Percentiles rank a stretch among this genome's conserved stretches.
Evolutionary conservation across 805 yeast genomes (phyloP).

Genomic region (Zygoascus ofunaensis): DNA sequence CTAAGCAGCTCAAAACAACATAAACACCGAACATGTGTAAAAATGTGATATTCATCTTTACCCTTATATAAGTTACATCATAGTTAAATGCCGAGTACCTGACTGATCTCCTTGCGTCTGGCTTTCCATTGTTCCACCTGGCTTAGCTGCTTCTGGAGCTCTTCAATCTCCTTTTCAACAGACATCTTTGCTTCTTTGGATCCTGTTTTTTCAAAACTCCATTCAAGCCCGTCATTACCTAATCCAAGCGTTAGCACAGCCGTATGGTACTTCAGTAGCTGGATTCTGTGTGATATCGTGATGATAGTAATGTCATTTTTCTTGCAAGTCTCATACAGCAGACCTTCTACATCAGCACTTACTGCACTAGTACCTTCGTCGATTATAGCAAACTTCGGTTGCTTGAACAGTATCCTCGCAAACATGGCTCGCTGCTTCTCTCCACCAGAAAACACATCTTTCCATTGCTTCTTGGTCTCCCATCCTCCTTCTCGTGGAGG

Average conservation of each 20-base stretch:
- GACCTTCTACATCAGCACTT: slow-evolving; percentile 81
- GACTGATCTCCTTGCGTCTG: slow-evolving; percentile 51
- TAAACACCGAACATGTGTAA: no score
- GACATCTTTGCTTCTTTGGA: slow-evolving; percentile 56
- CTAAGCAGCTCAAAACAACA: no score
- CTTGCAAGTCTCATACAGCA: slow-evolving; percentile 66
- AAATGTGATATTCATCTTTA: no score
- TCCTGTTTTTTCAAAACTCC: slow-evolving; percentile 57
- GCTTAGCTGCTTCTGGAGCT: slow-evolving; percentile 50
- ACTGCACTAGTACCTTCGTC: slow-evolving; percentile 96
- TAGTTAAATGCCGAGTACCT: slow-evolving; percentile 20
- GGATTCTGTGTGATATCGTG: slow-evolving; percentile 76
- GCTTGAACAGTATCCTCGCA: slow-evolving; percentile 74
- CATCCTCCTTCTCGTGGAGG: slow-evolving; percentile 53
- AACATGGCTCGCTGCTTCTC: slow-evolving; percentile 85
- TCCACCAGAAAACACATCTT: slow-evolving; percentile 91
- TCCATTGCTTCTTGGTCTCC: slow-evolving; percentile 58
- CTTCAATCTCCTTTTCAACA: slow-evolving; percentile 67
- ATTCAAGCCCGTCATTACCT: slow-evolving; percentile 36
- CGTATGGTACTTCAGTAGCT: slow-evolving; percentile 77
- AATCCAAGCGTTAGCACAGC: slow-evolving; percentile 59
- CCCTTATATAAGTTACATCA: no score
- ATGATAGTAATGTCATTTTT: slow-evolving; percentile 63
- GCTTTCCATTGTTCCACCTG: slow-evolving; percentile 50
- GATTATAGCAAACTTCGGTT: slow-evolving; percentile 70